Base-by-base conservation (phyloP, 2,329 filamentous ascomycete genomes). In the Fusarium agapanthi region DNA sequence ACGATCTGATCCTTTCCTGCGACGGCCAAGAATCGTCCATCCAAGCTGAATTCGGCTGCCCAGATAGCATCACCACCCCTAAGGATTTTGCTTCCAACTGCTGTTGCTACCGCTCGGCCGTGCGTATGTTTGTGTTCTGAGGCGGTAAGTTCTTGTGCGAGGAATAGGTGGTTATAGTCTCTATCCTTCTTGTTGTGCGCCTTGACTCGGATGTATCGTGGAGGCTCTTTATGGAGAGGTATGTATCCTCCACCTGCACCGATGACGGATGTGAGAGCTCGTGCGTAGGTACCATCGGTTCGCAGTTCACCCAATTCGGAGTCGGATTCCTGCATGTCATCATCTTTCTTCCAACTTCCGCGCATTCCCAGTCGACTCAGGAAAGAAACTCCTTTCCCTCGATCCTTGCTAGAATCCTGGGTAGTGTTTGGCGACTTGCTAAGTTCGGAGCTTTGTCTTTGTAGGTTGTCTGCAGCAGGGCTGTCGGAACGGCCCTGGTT, bases 11-110 rank as follows among this genome's bases (percentile, higher is more conserved):
- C 96, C 74, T 95, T 93, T 8, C 96, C 96, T 16, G 93, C 96
- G n/a, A 94, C 94, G 11, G 96, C 96, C 24, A 99, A 86, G 80
- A 95, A 97, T 77, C 88, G 93, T 10, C 96, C 96, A 83, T 98
- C 95, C 67, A 92, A 92, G 78, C 95, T 98, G 78, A 98, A 98
- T 77, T 96, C 93, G 71, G 94, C 90, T 1, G 95, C 92, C 96
- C 96, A 99, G 38, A 97, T 91, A 0, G 96, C 95, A 67, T 93
- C 88, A 41, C 86, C 86, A 13, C 84, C 84, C 45, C 82, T 81
- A 7, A 83, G 71, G 38, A 84, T 79, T 69, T 82, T 84, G 65
- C 81, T 84, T 50, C 83, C 83, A 18, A 83, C 80, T 20, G 81
- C 80, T 4, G 81, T 83, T 8, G 80, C 79, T 30, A 80, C 80